phyloP scores from a whole-genome alignment of 768 basidiomycete genomes.

The Dentipellis sp. region DNA sequence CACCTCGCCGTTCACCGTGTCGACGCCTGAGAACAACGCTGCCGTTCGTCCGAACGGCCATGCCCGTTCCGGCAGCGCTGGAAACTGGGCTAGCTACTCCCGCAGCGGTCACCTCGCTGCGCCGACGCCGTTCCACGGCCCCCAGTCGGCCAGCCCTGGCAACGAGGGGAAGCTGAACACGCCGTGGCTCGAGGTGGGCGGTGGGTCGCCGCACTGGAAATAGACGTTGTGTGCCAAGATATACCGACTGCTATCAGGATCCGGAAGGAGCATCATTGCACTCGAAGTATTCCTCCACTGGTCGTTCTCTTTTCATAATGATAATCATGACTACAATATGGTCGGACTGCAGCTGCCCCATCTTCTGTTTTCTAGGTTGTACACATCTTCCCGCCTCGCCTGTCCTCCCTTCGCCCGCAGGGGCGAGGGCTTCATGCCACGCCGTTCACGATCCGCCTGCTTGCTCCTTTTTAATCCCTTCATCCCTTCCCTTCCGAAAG shows the following conservation, averaged over 20 bases:
- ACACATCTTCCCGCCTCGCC: slow-evolving; percentile 6
- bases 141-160: slow-evolving; percentile 48
- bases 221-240: neutral
- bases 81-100: slow-evolving; percentile 64
- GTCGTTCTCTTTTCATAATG: slow-evolving; percentile 3
- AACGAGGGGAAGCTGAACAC: slow-evolving; percentile 47
- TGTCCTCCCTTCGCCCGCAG: slow-evolving; percentile 4
- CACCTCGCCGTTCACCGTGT: slow-evolving; percentile 28
- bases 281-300: slow-evolving; percentile 4
- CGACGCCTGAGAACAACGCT: slow-evolving; percentile 28
- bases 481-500: slow-evolving; percentile 11
- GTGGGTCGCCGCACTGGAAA: slow-evolving; percentile 2
- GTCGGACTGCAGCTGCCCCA: slow-evolving; percentile 6
- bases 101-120: slow-evolving; percentile 43
- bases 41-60: slow-evolving; percentile 49
- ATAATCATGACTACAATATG: slow-evolving; percentile 6
- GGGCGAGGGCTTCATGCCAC: neutral
- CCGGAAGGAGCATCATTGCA: slow-evolving; percentile 10
- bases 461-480: slow-evolving; percentile 11
- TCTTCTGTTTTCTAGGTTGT: slow-evolving; percentile 9
- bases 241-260: slow-evolving; percentile 7
- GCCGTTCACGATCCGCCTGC: slow-evolving; percentile 3
- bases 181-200: slow-evolving; percentile 38
- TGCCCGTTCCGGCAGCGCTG: slow-evolving; percentile 70
- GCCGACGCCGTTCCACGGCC: slow-evolving; percentile 34